phyloP scores from a whole-genome alignment of 2,329 filamentous ascomycete genomes.

The Zasmidium citrigriseum region DNA sequence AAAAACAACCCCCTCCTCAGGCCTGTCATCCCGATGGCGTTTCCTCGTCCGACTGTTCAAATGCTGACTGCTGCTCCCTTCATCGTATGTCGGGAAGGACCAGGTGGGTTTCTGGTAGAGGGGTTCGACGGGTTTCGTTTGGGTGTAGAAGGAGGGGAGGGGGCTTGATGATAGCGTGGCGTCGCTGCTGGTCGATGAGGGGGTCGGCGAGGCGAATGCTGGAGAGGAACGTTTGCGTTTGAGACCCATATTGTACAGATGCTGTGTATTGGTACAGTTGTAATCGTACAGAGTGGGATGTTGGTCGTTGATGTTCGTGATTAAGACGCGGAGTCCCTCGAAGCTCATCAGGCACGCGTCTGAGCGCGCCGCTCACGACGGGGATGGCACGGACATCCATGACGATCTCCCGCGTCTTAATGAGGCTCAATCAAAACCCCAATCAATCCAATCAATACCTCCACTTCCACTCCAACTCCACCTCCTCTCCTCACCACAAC shows the following conservation, averaged over 20 bases:
- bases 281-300: background rate
- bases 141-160: conserved; percentile 32
- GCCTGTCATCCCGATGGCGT: conserved; percentile 59
- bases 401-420: background rate
- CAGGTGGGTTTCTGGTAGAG: conserved; percentile 28
- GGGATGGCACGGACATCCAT: too few relatives aligned
- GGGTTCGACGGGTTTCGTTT: conserved; percentile 28
- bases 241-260: conserved; percentile 48
- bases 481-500: background rate
- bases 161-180: conserved; percentile 31
- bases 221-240: conserved; percentile 59
- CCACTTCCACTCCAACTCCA: conserved; percentile 2
- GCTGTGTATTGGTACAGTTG: background rate
- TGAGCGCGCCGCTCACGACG: background rate
- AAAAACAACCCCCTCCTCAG: conserved; percentile 57
- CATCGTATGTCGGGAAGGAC: conserved; percentile 29
- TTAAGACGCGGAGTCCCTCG: background rate
- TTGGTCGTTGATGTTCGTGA: background rate
- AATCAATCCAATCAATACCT: background rate
- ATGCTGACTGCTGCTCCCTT: conserved; percentile 32
- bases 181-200: conserved; percentile 41
- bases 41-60: conserved; percentile 61
- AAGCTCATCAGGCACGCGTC: conserved; percentile 3
- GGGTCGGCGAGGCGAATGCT: conserved; percentile 45
- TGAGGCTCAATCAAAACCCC: too few relatives aligned